phyloP scores from a whole-genome alignment of 2,329 filamentous ascomycete species.

The Trichoderma aggressivum region DNA sequence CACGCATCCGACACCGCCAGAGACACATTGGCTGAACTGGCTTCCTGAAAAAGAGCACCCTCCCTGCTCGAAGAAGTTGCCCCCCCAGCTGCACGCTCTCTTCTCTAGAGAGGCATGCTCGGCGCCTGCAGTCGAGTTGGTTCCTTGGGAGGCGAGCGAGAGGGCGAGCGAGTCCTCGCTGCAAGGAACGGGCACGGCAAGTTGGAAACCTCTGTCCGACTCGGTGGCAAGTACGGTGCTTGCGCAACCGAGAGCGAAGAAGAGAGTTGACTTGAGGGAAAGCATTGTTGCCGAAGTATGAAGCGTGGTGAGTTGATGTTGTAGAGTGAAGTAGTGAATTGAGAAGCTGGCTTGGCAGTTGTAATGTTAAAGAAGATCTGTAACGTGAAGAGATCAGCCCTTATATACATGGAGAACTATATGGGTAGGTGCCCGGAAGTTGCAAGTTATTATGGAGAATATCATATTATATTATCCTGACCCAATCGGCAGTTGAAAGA shows the following conservation, averaged over 20 bases:
- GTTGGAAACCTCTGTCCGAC: neutral
- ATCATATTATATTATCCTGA: neutral
- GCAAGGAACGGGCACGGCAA: neutral
- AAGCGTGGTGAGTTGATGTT: neutral
- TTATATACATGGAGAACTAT: neutral
- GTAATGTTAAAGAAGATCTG: neutral
- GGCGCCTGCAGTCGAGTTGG: neutral
- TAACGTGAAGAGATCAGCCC: neutral
- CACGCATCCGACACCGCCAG: neutral
- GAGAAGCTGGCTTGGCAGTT: neutral
- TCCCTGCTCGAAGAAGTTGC: neutral
- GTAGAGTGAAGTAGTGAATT: neutral
- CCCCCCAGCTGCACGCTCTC: neutral
- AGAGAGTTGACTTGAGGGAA: neutral
- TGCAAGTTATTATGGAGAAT: neutral
- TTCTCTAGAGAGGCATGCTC: neutral
- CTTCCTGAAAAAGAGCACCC: neutral
- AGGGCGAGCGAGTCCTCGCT: neutral
- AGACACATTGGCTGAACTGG: neutral
- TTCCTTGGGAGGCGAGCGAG: neutral
- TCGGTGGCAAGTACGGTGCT: neutral
- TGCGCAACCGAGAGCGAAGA: neutral
- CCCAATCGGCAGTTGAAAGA: neutral
- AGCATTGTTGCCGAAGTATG: neutral
- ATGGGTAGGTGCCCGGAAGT: neutral